Evolutionary conservation across 2,329 filamentous ascomycete genomes (phyloP), one percentile per base, ranked within the genome.

Genomic region (Ophiostoma sp.): DNA sequence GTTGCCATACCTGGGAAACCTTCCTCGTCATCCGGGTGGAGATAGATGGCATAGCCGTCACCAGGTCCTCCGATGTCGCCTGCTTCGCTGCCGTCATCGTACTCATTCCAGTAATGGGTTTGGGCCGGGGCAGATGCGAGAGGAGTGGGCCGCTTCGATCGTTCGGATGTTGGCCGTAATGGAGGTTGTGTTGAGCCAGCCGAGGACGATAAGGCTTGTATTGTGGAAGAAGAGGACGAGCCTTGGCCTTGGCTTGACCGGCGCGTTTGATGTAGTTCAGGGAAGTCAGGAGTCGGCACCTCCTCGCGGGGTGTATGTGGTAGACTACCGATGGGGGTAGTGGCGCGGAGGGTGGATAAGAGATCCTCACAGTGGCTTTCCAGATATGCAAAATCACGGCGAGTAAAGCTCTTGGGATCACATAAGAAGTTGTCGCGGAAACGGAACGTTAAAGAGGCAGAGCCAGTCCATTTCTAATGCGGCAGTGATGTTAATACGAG

Each of bases 81-180:
- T 2, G 78, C 80, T 67, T 93, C 90, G 75, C 91, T 92, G 8
- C 90, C 90, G 75, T 93, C 80, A 72, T 96, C 92, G 76, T 94
- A 95, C 76, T 96, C 92, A 76, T 91, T 94, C 91, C 92, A 96
- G 75, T 94, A 95, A 63, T 81, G 80, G 16, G 78, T 74, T 66
- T 76, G 75, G 7, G 76, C 66, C n/a, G 69, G 74, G n/a, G 41
- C 18, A 38, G 58, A 12, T 3, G 64, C 65, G 1, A 68, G 65
- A 9, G 69, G 16, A 0, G 68, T 70, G 0, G 68, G 45, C 11
- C 68, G 69, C 12, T 64, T 68, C 7, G 64, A 6, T 1, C 65
- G 7, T 27, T 66, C 55, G 2, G 66, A 63, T 9, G 66, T 8
- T 2, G 36, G 40, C 4, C 64, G 69, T 9, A 42, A 27, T 42